A percentile compares a stretch with the other conserved stretches of the same genome.
Conservation (phyloP, 192 early-diverging fungal genomes). For the Chytriomyces sp. region DNA sequence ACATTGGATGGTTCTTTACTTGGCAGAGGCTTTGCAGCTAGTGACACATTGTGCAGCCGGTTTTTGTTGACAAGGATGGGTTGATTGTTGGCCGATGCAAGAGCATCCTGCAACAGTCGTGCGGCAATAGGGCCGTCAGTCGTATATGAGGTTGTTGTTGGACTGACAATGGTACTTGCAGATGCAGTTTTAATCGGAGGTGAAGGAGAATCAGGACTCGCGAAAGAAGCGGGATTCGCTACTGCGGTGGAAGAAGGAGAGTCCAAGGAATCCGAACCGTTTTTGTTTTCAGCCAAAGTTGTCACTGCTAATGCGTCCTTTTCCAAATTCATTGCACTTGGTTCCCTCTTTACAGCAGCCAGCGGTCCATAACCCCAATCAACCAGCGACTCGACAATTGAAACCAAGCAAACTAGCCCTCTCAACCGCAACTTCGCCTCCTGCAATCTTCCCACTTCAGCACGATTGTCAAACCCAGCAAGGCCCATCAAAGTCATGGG, state of each 20-base stretch:
- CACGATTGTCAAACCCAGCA: background rate
- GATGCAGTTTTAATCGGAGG: background rate
- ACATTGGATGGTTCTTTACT: constrained; percentile 30
- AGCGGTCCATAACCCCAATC: constrained; percentile 45
- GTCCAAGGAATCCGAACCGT: too few relatives aligned
- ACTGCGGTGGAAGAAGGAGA: too few relatives aligned
- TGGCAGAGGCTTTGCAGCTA: background rate
- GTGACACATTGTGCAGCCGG: constrained; percentile 49
- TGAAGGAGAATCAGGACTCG: background rate
- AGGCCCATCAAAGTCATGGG: background rate
- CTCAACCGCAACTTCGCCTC: background rate
- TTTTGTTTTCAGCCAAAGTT: too few relatives aligned
- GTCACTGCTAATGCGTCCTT: background rate
- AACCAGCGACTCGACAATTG: constrained; percentile 54
- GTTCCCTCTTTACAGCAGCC: background rate
- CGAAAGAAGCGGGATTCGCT: background rate
- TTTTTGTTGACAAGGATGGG: constrained; percentile 51
- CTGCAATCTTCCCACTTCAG: background rate
- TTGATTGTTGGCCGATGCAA: constrained; percentile 5
- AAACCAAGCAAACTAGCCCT: background rate
- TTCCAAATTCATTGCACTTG: background rate
- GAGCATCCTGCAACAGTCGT: constrained; percentile 31
- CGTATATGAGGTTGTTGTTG: background rate
- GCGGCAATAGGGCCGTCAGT: constrained; percentile 25
- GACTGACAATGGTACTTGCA: background rate